Evolutionary conservation across 352 stramenopile genomes (phyloP), one percentile per base, ranked within the genome.

Genomic region (Phytophthora brassicae): DNA sequence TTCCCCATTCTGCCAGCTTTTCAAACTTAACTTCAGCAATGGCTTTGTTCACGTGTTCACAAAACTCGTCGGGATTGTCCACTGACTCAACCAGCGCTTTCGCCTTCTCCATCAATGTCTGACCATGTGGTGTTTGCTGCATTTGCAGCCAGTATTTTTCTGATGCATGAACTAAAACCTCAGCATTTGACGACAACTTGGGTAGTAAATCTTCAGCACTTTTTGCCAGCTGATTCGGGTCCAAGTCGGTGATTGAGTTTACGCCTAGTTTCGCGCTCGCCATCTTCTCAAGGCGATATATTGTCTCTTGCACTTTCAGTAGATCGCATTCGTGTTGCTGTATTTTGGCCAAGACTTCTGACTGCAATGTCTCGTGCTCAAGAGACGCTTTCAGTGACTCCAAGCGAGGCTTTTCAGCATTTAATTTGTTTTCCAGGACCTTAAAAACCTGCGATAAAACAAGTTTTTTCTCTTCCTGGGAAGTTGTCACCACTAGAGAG

Each of bases 111-210:
- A 94, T 66, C 6, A 94, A 33, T 6, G 65, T 75, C 41, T 91
- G 79, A 0, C 85, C 85, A 51, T 90, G 79, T 0, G 69, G 73
- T 3, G 79, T 92, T 39, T 88, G 71, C 62, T 94, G 83, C 41
- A 92, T 80, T 35, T 88, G 79, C 6, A 77, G 20, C 46, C 87
- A 71, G 50, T 92, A 91, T 36, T 82, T 83, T 26, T 94, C 83
- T 1, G 79, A 82, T 39, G 84, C 88, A 31, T 85, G 70, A 16
- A 88, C 71, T 6, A 89, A 59, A 5, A 76, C 38, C 17, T 81
- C 68, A 1, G 81, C 83, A 13, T 77, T 77, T 4, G 66, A 69
- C 0, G 83, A 84, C 2, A 92, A 48, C 49, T 79, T 75, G 12
- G 85, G 85, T 5, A 94, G 35, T 4, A 89, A 49, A 22, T 88